Percentiles rank a stretch among this genome's conserved stretches.
These are phyloP conservation scores for Colletotrichum orchidophilum DNA, from an alignment of 2,329 filamentous ascomycete genomes.

Conservation along the genomic window DNA sequence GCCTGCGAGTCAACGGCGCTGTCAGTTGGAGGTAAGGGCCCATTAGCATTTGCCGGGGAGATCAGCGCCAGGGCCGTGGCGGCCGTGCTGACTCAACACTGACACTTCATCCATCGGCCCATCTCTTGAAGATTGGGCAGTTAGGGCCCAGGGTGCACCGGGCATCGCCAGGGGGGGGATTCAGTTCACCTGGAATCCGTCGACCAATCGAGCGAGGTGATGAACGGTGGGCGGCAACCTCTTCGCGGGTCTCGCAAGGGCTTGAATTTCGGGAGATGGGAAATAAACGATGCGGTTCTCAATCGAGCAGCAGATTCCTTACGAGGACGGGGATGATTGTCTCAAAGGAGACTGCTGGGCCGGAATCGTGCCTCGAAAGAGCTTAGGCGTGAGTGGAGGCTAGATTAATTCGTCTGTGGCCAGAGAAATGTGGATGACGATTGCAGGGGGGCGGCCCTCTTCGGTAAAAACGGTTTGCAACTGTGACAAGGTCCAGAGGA, in stretches of 20 bases:
- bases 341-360: conserved; percentile 47
- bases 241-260: conserved; percentile 12
- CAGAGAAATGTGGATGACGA: conserved; percentile 21
- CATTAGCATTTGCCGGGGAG: conserved; percentile 22
- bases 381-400: conserved; percentile 39
- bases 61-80: conserved; percentile 25
- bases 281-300: conserved; percentile 40
- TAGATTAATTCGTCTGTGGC: conserved; percentile 25
- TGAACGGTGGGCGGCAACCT: neutral
- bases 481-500: conserved; percentile 30
- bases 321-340: conserved; percentile 47
- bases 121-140: conserved; percentile 16
- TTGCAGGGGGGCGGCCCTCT: conserved; percentile 34
- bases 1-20: conserved; percentile 31
- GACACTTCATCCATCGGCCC: conserved; percentile 20
- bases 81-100: conserved; percentile 31
- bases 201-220: conserved; percentile 14
- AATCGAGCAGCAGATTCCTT: conserved; percentile 46
- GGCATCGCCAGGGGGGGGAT: neutral
- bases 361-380: conserved; percentile 48
- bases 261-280: conserved; percentile 14
- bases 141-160: neutral
- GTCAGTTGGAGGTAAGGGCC: conserved; percentile 15
- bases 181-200: neutral
- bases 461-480: conserved; percentile 40